Evolutionary conservation across 2,329 filamentous ascomycete genomes (phyloP).

Genomic region (Periconia digitata): DNA sequence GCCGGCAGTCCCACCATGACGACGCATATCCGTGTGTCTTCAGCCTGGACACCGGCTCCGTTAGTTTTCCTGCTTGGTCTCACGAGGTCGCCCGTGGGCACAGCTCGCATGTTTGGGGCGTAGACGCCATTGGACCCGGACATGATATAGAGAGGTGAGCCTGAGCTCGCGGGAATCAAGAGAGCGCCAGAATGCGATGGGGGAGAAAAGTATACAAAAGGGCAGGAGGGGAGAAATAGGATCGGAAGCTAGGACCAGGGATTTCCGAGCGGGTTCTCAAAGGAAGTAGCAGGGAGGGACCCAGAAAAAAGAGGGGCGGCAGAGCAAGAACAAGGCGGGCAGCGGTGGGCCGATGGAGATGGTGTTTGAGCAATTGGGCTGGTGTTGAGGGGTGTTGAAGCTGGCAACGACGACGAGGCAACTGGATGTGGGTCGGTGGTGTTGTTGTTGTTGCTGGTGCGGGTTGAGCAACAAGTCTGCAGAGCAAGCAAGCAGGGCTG

Average conservation of each 20-base stretch:
- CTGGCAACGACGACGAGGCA: conserved; percentile 23
- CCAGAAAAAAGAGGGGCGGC: background rate
- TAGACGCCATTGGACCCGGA: conserved; percentile 41
- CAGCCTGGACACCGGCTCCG: conserved; percentile 78
- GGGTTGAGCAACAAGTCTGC: conserved; percentile 10
- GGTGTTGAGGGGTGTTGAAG: conserved; percentile 9
- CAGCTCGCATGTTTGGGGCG: conserved; percentile 43
- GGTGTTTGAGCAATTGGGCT: conserved; percentile 11
- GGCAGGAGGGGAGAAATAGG: conserved; percentile 21
- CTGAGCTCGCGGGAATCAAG: conserved; percentile 24
- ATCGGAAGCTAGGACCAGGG: conserved; percentile 30
- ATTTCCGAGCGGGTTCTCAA: conserved; percentile 27
- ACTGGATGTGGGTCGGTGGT: conserved; percentile 15
- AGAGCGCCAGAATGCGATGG: conserved; percentile 16
- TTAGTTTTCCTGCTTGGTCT: conserved; percentile 51
- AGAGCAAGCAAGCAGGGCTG: conserved; percentile 10
- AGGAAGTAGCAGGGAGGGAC: background rate
- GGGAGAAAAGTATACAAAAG: conserved; percentile 11
- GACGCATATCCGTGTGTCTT: conserved; percentile 95
- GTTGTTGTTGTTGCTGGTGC: conserved; percentile 28
- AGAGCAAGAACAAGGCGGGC: background rate
- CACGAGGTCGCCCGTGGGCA: conserved; percentile 48
- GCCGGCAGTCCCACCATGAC: conserved; percentile 98
- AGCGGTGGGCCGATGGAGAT: conserved; percentile 7
- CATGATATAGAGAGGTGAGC: conserved; percentile 27